phyloP scores from a whole-genome alignment of 1,284 basidiomycete genomes.

The Ustilago hordei region DNA sequence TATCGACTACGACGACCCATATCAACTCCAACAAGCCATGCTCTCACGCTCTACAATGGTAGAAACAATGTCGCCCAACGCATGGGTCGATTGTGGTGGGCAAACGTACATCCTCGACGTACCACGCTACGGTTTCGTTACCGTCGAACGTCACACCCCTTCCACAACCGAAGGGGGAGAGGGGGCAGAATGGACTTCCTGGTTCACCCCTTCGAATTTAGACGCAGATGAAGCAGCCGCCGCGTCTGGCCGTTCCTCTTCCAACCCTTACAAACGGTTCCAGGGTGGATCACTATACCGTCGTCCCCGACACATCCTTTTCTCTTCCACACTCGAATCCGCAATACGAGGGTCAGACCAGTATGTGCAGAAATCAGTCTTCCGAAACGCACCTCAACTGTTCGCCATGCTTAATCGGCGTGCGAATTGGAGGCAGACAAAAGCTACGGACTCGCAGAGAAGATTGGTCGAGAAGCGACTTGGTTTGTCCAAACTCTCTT shows the following conservation, averaged over 20 bases:
- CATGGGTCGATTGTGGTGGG: constrained; percentile 86
- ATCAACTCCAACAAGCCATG: constrained; percentile 72
- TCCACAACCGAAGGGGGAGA: constrained; percentile 23
- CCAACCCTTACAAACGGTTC: neutral
- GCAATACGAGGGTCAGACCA: constrained; percentile 79
- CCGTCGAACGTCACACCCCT: constrained; percentile 74
- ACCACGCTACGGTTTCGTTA: constrained; percentile 78
- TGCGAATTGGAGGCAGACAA: constrained; percentile 79
- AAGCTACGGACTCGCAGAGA: constrained; percentile 79
- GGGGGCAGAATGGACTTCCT: constrained; percentile 49
- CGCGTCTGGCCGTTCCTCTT: constrained; percentile 12
- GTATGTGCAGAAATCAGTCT: constrained; percentile 75
- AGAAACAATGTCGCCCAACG: constrained; percentile 74
- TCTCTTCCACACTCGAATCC: constrained; percentile 67
- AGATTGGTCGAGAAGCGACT: constrained; percentile 76
- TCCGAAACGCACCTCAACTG: constrained; percentile 70
- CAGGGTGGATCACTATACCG: constrained; percentile 45
- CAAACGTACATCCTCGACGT: constrained; percentile 83
- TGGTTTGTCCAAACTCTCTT: constrained; percentile 21
- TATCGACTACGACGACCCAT: constrained; percentile 84
- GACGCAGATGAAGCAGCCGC: constrained; percentile 52
- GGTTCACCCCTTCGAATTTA: constrained; percentile 39
- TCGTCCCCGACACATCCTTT: constrained; percentile 38
- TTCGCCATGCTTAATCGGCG: constrained; percentile 38
- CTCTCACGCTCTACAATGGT: constrained; percentile 72